A percentile compares a stretch with the other conserved stretches of the same genome.
phyloP scores from a whole-genome alignment of 164 flowering plant genomes.

The Nymphaea colorata region DNA sequence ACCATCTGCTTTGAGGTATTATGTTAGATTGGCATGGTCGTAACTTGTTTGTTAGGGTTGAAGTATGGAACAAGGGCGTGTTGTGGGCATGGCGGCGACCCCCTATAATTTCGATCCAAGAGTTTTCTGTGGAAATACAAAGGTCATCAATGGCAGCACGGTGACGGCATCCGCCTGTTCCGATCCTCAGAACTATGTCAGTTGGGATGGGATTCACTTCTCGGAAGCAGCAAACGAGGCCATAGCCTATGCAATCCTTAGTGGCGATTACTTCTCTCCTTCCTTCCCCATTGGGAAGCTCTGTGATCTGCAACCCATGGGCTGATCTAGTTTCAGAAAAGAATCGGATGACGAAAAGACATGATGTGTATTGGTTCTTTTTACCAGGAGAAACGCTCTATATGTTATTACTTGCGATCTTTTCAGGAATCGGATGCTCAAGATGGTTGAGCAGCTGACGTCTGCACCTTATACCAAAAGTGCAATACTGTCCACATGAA shows the following conservation, averaged over 20 bases:
- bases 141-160: slow-evolving; percentile 28
- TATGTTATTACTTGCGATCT: too few species aligned
- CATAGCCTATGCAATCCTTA: slow-evolving; percentile 39
- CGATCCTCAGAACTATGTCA: slow-evolving; percentile 65
- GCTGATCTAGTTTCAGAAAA: slow-evolving; percentile 12
- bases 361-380: too few species aligned
- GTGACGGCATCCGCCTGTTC: slow-evolving; percentile 46
- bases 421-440: too few species aligned
- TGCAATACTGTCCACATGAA: too few species aligned
- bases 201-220: slow-evolving; percentile 93
- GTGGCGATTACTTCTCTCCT: slow-evolving; percentile 57
- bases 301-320: slow-evolving; percentile 54
- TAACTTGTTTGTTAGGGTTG: slow-evolving; percentile 29
- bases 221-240: slow-evolving; percentile 80
- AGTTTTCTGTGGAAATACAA: slow-evolving; percentile 62
- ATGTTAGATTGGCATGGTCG: too few species aligned
- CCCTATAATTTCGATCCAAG: slow-evolving; percentile 45
- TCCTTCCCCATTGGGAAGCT: slow-evolving; percentile 37
- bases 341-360: too few species aligned
- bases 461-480: too few species aligned
- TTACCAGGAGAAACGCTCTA: too few species aligned
- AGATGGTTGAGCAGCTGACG: too few species aligned
- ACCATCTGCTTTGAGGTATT: too few species aligned
- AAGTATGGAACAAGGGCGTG: slow-evolving; percentile 64
- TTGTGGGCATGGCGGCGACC: slow-evolving; percentile 76